Evolutionary conservation across 495 filamentous ascomycete genomes (phyloP).

Genomic region (Neurospora intermedia): DNA sequence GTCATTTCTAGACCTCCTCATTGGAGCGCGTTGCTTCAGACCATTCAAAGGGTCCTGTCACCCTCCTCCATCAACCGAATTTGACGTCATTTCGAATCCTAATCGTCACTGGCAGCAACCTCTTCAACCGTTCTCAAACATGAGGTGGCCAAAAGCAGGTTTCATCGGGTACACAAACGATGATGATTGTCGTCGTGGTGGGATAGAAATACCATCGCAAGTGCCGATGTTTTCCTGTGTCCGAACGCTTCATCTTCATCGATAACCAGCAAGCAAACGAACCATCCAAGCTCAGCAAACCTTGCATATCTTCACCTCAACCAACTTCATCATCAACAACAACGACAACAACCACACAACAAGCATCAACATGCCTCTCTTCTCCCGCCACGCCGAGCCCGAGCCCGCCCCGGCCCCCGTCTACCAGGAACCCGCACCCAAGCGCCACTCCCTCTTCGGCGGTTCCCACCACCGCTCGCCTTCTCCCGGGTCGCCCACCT

Average conservation of each 20-base stretch:
- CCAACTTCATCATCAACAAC: not conserved
- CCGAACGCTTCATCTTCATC: not conserved
- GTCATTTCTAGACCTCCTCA: not conserved
- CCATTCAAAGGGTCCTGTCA: slow-evolving; percentile 9
- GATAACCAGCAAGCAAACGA: not conserved
- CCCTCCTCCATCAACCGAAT: not conserved
- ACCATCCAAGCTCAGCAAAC: not conserved
- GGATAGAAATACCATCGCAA: not conserved
- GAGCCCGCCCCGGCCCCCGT: slow-evolving; percentile 20
- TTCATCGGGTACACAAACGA: slow-evolving; percentile 3
- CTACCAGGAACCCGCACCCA: slow-evolving; percentile 18
- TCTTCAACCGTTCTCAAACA: not conserved
- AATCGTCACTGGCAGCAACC: slow-evolving; percentile 6
- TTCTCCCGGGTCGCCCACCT: slow-evolving; percentile 23
- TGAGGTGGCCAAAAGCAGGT: slow-evolving; percentile 13
- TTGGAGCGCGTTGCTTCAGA: slow-evolving; percentile 13
- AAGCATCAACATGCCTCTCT: slow-evolving; percentile 35
- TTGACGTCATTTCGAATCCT: slow-evolving; percentile 22
- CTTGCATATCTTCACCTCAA: not conserved
- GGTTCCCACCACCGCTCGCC: slow-evolving; percentile 28
- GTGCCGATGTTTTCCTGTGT: not conserved
- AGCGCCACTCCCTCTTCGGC: slow-evolving; percentile 31
- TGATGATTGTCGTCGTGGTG: not conserved
- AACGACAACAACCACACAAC: not conserved
- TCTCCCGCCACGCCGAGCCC: slow-evolving; percentile 34